phyloP scores from a whole-genome alignment of 2,329 filamentous ascomycete genomes.

The Daldinia sp. region DNA sequence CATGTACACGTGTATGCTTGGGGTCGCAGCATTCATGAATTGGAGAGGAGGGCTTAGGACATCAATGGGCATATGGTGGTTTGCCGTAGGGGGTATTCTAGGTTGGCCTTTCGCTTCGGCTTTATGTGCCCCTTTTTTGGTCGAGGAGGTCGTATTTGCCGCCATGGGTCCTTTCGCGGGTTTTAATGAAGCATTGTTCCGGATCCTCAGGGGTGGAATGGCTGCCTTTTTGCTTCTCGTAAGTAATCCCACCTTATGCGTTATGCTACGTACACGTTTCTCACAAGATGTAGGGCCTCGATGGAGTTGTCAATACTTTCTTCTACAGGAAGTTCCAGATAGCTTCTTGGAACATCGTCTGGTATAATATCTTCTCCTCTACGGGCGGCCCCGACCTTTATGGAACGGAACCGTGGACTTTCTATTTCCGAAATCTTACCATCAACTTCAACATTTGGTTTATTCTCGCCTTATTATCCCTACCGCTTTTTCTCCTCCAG shows the following conservation, averaged over 20 bases:
- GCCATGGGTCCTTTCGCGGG: slow-evolving; percentile 64
- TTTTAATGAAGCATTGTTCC: slow-evolving; percentile 65
- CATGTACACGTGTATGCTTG: slow-evolving; percentile 92
- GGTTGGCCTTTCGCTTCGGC: slow-evolving; percentile 96
- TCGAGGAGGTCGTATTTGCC: slow-evolving; percentile 75
- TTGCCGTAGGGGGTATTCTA: slow-evolving; percentile 82
- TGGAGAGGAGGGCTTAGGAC: slow-evolving; percentile 83
- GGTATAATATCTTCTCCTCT: slow-evolving; percentile 91
- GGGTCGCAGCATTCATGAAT: slow-evolving; percentile 88
- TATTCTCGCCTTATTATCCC: slow-evolving; percentile 74
- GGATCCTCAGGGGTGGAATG: slow-evolving; percentile 72
- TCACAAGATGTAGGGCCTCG: slow-evolving; percentile 62
- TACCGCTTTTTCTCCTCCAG: slow-evolving; percentile 80
- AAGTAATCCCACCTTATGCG: slow-evolving; percentile 46
- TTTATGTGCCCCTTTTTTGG: slow-evolving; percentile 79
- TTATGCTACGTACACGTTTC: neutral
- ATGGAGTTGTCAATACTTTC: slow-evolving; percentile 77
- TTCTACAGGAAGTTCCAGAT: slow-evolving; percentile 83
- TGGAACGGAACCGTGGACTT: slow-evolving; percentile 95
- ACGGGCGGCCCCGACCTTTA: slow-evolving; percentile 89
- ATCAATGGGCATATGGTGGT: slow-evolving; percentile 86
- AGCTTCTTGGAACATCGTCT: slow-evolving; percentile 91
- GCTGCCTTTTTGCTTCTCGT: slow-evolving; percentile 75
- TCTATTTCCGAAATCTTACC: slow-evolving; percentile 89
- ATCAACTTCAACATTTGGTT: slow-evolving; percentile 99